Evolutionary conservation across 805 yeast species (phyloP).

Genomic region (Starmerella tilneyi): DNA sequence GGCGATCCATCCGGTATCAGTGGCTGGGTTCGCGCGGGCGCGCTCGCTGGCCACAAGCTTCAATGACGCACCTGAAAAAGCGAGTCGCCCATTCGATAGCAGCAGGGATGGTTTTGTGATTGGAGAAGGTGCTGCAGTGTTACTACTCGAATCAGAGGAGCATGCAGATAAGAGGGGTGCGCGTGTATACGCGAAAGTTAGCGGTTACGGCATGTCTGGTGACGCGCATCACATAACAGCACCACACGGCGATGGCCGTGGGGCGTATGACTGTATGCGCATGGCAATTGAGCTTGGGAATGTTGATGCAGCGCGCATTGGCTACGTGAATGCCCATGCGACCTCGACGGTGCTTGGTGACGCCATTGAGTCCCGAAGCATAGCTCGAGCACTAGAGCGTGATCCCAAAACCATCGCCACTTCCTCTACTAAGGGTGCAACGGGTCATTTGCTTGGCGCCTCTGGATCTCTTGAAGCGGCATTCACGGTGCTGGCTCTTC

Average conservation of each 20-base stretch:
- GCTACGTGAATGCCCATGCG: slow-evolving; percentile 91
- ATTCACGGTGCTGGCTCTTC: slow-evolving; percentile 60
- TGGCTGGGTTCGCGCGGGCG: slow-evolving; percentile 87
- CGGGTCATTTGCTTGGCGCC: slow-evolving; percentile 91
- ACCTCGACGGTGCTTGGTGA: slow-evolving; percentile 89
- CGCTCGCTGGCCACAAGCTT: slow-evolving; percentile 59
- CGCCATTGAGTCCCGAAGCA: slow-evolving; percentile 72
- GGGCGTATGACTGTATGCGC: slow-evolving; percentile 75
- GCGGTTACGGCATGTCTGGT: slow-evolving; percentile 83
- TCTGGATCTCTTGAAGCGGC: slow-evolving; percentile 92
- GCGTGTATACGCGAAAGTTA: slow-evolving; percentile 65
- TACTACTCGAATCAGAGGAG: slow-evolving; percentile 64
- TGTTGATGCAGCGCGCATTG: slow-evolving; percentile 42
- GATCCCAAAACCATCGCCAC: slow-evolving; percentile 25
- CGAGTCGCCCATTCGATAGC: slow-evolving; percentile 81
- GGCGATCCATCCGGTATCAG: slow-evolving; percentile 70
- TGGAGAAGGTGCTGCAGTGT: slow-evolving; percentile 83
- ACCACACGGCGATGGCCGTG: slow-evolving; percentile 71
- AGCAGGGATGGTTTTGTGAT: slow-evolving; percentile 78
- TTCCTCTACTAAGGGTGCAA: slow-evolving; percentile 84
- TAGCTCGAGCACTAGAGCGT: slow-evolving; percentile 38
- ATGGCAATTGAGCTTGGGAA: slow-evolving; percentile 52
- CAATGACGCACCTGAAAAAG: slow-evolving; percentile 50
- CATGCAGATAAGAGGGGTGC: slow-evolving; percentile 62
- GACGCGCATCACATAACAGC: slow-evolving; percentile 93